phyloP scores from a whole-genome alignment of 2,329 filamentous ascomycete species.

The Cercospora zeae-maydis region DNA sequence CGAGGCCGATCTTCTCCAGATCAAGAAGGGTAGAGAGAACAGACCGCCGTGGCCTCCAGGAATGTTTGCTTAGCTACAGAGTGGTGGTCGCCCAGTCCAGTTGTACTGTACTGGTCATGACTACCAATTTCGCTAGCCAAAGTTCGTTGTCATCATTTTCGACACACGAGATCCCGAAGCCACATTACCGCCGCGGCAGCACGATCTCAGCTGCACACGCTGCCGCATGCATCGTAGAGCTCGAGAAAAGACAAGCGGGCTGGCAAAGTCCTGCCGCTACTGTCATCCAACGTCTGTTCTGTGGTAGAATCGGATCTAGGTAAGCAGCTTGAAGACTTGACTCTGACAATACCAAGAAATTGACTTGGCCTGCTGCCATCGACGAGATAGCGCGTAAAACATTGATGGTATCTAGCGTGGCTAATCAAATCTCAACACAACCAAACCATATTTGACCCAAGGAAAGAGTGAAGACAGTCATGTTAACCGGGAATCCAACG shows the following conservation, averaged over 20 bases:
- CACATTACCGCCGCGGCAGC: background rate
- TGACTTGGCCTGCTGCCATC: background rate
- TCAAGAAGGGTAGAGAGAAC: background rate
- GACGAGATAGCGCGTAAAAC: background rate
- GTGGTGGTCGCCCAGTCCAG: too few species aligned
- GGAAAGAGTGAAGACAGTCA: background rate
- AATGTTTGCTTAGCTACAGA: background rate
- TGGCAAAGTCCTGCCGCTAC: background rate
- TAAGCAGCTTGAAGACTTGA: background rate
- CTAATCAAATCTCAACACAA: background rate
- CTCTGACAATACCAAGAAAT: background rate
- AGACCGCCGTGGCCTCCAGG: background rate
- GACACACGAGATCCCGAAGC: background rate
- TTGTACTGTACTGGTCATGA: background rate
- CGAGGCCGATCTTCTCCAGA: background rate
- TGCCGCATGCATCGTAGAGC: background rate
- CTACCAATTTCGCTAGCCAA: background rate
- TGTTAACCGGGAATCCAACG: background rate
- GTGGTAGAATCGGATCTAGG: background rate
- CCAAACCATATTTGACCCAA: background rate
- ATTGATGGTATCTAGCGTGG: background rate
- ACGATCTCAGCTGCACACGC: background rate
- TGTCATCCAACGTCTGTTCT: background rate
- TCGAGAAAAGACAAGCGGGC: background rate
- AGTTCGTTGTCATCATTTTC: background rate